These are phyloP conservation scores for Cyberlindnera meyerae DNA, from an alignment of 805 yeast species.

Conservation along the genomic window DNA sequence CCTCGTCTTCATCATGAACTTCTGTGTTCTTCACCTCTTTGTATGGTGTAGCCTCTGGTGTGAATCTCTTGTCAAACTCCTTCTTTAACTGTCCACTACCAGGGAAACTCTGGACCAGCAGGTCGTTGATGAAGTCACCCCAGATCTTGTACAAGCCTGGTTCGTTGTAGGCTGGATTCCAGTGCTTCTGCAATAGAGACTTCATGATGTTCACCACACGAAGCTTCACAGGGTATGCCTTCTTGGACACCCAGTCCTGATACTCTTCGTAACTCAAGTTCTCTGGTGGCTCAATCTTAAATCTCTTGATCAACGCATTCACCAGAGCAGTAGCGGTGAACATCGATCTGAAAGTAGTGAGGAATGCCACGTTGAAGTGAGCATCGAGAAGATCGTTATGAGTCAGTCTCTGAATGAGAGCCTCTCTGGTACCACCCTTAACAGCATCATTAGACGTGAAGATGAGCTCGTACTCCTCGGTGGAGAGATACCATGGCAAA, in stretches of 20 bases:
- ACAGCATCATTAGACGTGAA: conserved; percentile 67
- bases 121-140: conserved; percentile 35
- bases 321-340: conserved; percentile 62
- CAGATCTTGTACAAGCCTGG: conserved; percentile 34
- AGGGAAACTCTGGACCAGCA: conserved; percentile 38
- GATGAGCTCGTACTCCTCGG: conserved; percentile 54
- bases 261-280: conserved; percentile 82
- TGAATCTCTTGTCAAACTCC: conserved; percentile 33
- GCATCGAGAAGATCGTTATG: conserved; percentile 63
- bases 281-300: conserved; percentile 75
- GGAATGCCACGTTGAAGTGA: conserved; percentile 60
- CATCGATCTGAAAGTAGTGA: conserved; percentile 73
- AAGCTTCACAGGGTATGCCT: conserved; percentile 60
- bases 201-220: conserved; percentile 66
- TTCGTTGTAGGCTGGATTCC: conserved; percentile 59
- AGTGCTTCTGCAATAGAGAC: conserved; percentile 60
- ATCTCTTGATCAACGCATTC: conserved; percentile 55
- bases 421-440: conserved; percentile 79
- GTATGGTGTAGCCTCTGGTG: conserved; percentile 2
- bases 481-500: conserved; percentile 67
- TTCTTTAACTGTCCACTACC: conserved; percentile 37
- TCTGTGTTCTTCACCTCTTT: conserved; percentile 3
- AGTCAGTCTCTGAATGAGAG: conserved; percentile 75
- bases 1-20: conserved; percentile 5
- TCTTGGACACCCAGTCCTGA: conserved; percentile 67